Conservation (phyloP, 495 filamentous ascomycete species). For the Neurospora terricola region DNA sequence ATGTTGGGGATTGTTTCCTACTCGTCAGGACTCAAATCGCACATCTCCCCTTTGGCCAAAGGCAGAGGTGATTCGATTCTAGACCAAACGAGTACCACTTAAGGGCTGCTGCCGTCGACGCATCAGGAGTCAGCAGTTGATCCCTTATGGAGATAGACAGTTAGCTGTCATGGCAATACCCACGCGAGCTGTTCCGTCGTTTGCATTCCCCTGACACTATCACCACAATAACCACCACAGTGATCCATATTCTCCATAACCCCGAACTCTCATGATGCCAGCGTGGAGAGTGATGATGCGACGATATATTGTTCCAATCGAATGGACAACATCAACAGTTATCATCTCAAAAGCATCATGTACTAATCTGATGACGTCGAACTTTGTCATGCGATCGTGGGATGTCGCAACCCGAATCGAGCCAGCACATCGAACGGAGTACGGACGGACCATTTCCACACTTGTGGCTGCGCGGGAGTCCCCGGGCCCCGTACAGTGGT, state of each 20-base stretch:
- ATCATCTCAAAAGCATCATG: background rate
- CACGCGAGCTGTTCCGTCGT: too few relatives aligned
- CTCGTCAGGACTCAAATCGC: background rate
- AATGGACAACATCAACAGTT: background rate
- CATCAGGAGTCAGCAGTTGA: too few relatives aligned
- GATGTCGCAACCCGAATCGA: background rate
- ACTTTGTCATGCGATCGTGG: background rate
- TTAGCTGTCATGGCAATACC: too few relatives aligned
- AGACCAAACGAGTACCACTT: background rate
- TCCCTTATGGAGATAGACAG: too few relatives aligned
- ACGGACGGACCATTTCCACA: background rate
- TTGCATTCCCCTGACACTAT: background rate
- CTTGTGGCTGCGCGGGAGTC: background rate
- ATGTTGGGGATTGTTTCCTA: background rate
- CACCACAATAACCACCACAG: background rate
- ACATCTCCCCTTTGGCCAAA: background rate
- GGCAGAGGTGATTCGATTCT: background rate
- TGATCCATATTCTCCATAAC: background rate
- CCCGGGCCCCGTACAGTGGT: background rate
- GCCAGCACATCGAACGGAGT: background rate
- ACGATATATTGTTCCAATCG: background rate
- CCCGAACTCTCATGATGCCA: background rate
- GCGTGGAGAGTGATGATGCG: background rate
- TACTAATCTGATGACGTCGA: background rate
- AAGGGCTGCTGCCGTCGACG: background rate